These are phyloP conservation scores for Tolypocladium album DNA, from an alignment of 2,329 filamentous ascomycete species.

Conservation along the genomic window DNA sequence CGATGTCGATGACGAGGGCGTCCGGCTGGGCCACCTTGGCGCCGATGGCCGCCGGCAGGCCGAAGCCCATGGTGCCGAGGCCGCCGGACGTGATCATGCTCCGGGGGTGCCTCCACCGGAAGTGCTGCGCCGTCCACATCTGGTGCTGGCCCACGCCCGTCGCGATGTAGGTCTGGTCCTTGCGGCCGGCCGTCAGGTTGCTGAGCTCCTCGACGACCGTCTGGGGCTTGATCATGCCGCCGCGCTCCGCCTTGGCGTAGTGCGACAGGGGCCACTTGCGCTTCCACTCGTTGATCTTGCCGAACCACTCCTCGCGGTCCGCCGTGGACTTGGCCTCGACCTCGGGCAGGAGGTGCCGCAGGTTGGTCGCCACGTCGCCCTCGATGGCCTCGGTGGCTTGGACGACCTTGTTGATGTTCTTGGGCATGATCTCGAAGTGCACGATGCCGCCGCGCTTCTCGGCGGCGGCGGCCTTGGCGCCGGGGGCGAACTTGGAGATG, in stretches of 20 bases:
- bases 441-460: conserved; percentile 89
- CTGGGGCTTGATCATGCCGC: conserved; percentile 88
- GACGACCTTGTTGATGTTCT: conserved; percentile 99
- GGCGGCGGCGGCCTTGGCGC: conserved; percentile 71
- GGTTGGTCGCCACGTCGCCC: conserved; percentile 77
- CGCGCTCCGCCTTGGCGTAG: conserved; percentile 67
- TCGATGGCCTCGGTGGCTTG: conserved; percentile 93
- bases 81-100: conserved; percentile 96
- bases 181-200: conserved; percentile 67
- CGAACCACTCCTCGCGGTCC: conserved; percentile 77
- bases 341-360: conserved; percentile 63
- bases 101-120: conserved; percentile 83
- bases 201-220: conserved; percentile 84
- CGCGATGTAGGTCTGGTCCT: conserved; percentile 76
- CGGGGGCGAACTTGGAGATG: conserved; percentile 79
- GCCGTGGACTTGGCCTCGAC: conserved; percentile 50
- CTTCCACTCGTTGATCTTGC: conserved; percentile 86
- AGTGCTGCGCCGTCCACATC: conserved; percentile 98
- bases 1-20: conserved; percentile 85
- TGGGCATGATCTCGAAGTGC: conserved; percentile 97
- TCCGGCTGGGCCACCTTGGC: conserved; percentile 75
- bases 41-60: conserved; percentile 87
- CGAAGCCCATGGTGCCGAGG: conserved; percentile 80
- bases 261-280: conserved; percentile 72
- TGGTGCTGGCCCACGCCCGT: conserved; percentile 97